Evolutionary conservation across 2,329 filamentous ascomycete species (phyloP).

Genomic region (Calonectria leucothoes): DNA sequence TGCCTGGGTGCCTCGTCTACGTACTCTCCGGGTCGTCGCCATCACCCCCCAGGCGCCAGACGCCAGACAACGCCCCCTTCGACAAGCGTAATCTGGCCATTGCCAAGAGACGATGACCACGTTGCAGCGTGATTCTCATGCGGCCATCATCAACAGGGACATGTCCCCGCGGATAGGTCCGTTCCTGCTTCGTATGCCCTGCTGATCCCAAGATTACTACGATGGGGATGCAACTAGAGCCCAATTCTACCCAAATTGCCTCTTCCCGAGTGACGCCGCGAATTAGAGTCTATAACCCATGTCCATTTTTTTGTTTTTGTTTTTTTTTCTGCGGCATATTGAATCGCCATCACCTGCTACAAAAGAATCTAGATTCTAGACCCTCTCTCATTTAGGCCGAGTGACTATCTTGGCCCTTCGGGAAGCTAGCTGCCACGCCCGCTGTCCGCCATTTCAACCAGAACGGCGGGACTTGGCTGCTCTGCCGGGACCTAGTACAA

Average conservation of each 20-base stretch:
- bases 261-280: background rate
- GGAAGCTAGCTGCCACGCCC: background rate
- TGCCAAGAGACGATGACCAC: conserved; percentile 7
- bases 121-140: conserved; percentile 11
- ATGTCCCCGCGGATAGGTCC: background rate
- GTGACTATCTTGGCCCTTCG: background rate
- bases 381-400: background rate
- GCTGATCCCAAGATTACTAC: background rate
- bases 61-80: background rate
- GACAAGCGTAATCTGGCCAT: conserved; percentile 11
- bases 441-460: background rate
- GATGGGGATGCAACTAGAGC: background rate
- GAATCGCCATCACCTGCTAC: background rate
- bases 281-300: background rate
- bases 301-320: background rate
- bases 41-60: background rate
- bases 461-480: background rate
- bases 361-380: background rate
- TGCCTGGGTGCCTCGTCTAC: conserved; percentile 8
- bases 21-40: conserved; percentile 23
- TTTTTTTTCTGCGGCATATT: background rate
- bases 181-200: background rate
- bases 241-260: conserved; percentile 9
- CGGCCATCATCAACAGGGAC: background rate
- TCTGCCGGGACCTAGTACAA: background rate